Conservation (phyloP, 2,329 filamentous ascomycete species). For the Cercospora nicotianae region DNA sequence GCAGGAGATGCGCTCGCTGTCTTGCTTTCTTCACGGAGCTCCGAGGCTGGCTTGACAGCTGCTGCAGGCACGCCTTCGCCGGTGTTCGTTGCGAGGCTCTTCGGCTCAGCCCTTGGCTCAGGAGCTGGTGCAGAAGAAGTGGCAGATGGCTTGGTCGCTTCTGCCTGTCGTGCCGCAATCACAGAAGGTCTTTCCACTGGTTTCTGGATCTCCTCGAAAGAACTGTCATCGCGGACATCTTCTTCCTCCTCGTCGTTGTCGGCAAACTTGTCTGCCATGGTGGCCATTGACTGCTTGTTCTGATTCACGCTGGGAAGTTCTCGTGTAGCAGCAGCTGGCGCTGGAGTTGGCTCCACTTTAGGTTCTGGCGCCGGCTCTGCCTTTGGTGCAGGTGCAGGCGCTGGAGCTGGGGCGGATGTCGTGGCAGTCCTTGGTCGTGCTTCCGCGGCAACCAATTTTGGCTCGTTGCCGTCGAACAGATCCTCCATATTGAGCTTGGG, state of each 20-base stretch:
- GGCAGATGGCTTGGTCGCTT: slow-evolving; percentile 21
- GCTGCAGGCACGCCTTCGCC: slow-evolving; percentile 25
- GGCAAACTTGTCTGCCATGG: slow-evolving; percentile 81
- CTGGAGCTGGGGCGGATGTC: slow-evolving; percentile 34
- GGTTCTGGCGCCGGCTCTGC: slow-evolving; percentile 48
- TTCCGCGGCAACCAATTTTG: slow-evolving; percentile 72
- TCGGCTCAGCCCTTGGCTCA: slow-evolving; percentile 21
- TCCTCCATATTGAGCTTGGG: slow-evolving; percentile 93
- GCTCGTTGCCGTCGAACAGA: slow-evolving; percentile 79
- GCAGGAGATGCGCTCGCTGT: slow-evolving; percentile 18
- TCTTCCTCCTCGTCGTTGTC: slow-evolving; percentile 65
- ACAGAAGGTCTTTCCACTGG: slow-evolving; percentile 62
- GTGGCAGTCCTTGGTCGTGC: slow-evolving; percentile 56
- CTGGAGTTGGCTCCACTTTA: slow-evolving; percentile 52
- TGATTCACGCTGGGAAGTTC: slow-evolving; percentile 71
- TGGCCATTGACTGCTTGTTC: slow-evolving; percentile 82
- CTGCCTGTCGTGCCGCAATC: slow-evolving; percentile 28
- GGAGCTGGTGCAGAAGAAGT: slow-evolving; percentile 19
- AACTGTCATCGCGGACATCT: slow-evolving; percentile 66
- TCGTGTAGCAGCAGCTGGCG: slow-evolving; percentile 44
- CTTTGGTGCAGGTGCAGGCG: slow-evolving; percentile 43
- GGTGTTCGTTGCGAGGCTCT: slow-evolving; percentile 21
- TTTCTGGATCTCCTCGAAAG: slow-evolving; percentile 83
- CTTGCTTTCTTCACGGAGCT: slow-evolving; percentile 30
- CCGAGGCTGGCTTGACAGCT: slow-evolving; percentile 31